A percentile compares a stretch with the other conserved stretches of the same genome.
Evolutionary conservation across 768 basidiomycete genomes (phyloP).

Genomic region (Lanmaoa rubissima): DNA sequence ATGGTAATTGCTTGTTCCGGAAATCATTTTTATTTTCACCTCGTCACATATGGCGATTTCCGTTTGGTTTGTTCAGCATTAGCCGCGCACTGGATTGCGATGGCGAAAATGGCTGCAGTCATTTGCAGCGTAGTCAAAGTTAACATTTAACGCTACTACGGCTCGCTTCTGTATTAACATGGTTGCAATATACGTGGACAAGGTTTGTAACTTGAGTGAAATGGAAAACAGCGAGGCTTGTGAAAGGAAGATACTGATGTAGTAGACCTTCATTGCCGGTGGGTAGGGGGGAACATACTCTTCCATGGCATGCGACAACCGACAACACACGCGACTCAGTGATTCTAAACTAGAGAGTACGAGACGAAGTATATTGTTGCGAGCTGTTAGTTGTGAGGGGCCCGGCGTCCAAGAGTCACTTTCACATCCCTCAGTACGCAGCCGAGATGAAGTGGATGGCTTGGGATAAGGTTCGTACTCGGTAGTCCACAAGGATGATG

Average conservation of each 20-base stretch:
- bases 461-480: background rate
- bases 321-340: background rate
- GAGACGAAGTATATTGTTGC: background rate
- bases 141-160: background rate
- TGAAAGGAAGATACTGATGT: background rate
- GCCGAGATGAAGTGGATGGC: too few species aligned
- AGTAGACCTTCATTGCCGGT: too few species aligned
- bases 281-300: background rate
- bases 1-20: conserved; percentile 18
- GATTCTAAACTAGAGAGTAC: background rate
- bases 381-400: background rate
- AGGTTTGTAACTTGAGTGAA: background rate
- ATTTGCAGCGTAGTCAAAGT: background rate
- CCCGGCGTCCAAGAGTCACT: background rate
- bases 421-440: background rate
- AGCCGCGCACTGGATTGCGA: background rate
- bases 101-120: background rate
- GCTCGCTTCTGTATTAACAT: background rate
- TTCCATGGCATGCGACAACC: background rate
- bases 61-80: background rate
- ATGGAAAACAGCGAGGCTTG: background rate
- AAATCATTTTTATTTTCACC: background rate
- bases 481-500: background rate
- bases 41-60: background rate
- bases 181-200: background rate